A percentile compares a stretch with the other conserved stretches of the same genome.
Conservation (phyloP, 2,329 filamentous ascomycete genomes). For the Curvularia eragrostidis region DNA sequence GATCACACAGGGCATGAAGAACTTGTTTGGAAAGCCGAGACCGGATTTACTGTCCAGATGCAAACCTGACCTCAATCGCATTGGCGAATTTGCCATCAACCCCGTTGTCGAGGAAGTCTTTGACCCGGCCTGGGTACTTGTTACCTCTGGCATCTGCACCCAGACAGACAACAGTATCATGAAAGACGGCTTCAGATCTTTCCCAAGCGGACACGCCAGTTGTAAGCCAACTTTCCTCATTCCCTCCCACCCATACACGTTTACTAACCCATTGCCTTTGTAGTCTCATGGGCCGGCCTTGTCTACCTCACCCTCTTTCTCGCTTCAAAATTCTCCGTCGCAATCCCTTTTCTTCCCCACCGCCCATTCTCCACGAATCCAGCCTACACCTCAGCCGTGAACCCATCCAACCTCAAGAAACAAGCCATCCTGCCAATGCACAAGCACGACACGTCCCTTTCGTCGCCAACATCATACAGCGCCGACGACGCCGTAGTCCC, state of each 20-base stretch:
- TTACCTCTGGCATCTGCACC: conserved; percentile 77
- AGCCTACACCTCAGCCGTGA: conserved; percentile 55
- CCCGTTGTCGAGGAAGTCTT: conserved; percentile 58
- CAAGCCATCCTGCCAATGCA: conserved; percentile 32
- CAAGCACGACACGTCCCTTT: conserved; percentile 33
- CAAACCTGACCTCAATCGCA: conserved; percentile 71
- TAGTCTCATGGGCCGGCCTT: conserved; percentile 76
- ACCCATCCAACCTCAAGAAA: conserved; percentile 42
- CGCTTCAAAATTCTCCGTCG: conserved; percentile 79
- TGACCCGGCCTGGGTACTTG: conserved; percentile 68
- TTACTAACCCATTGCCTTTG: neutral
- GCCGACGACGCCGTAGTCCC: conserved; percentile 54
- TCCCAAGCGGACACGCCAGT: conserved; percentile 78
- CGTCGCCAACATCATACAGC: conserved; percentile 25
- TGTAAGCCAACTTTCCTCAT: conserved; percentile 52
- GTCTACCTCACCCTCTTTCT: conserved; percentile 88
- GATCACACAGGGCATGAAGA: conserved; percentile 87
- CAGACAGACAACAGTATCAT: conserved; percentile 67
- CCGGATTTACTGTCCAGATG: conserved; percentile 74
- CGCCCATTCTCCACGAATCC: conserved; percentile 58
- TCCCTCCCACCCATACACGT: neutral
- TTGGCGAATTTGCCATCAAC: conserved; percentile 64
- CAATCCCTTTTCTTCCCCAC: conserved; percentile 70
- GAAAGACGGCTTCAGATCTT: conserved; percentile 84
- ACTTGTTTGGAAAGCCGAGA: conserved; percentile 68